These are phyloP conservation scores for Alternaria angustiovoidea DNA, from an alignment of 2,329 filamentous ascomycete genomes.

Conservation along the genomic window DNA sequence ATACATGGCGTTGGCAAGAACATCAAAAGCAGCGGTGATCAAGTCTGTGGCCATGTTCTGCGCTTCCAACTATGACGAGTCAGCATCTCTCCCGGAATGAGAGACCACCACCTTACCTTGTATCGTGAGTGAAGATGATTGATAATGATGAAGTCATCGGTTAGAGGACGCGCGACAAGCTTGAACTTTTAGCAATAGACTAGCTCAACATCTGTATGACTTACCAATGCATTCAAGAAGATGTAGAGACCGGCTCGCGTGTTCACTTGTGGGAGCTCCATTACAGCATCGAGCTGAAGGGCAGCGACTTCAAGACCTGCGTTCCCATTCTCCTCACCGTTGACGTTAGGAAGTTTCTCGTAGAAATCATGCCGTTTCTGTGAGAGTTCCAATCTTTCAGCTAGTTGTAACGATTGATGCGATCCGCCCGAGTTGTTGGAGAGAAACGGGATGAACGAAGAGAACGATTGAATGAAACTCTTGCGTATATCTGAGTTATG, in stretches of 20 bases:
- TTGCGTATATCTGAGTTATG: slow-evolving; percentile 41
- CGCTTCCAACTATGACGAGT: slow-evolving; percentile 69
- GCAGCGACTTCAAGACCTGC: slow-evolving; percentile 52
- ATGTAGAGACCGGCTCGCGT: slow-evolving; percentile 85
- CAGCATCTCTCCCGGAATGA: slow-evolving; percentile 28
- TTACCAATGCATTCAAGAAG: slow-evolving; percentile 81
- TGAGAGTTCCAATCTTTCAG: slow-evolving; percentile 49
- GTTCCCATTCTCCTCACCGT: slow-evolving; percentile 52
- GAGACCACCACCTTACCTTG: slow-evolving; percentile 61
- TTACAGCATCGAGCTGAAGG: slow-evolving; percentile 63
- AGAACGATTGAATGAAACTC: slow-evolving; percentile 41
- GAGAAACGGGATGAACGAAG: slow-evolving; percentile 52
- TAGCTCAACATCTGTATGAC: slow-evolving; percentile 33
- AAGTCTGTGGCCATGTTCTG: slow-evolving; percentile 82
- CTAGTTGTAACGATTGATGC: slow-evolving; percentile 62
- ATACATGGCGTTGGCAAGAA: slow-evolving; percentile 86
- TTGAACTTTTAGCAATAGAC: slow-evolving; percentile 54
- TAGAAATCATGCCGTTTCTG: slow-evolving; percentile 55
- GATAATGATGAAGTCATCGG: slow-evolving; percentile 81
- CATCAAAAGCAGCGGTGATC: slow-evolving; percentile 87
- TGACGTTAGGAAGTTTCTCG: slow-evolving; percentile 53
- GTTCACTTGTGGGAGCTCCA: slow-evolving; percentile 75
- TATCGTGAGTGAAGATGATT: slow-evolving; percentile 87
- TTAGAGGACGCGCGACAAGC: slow-evolving; percentile 81
- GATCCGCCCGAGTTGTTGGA: slow-evolving; percentile 61